Evolutionary conservation across 75 land plant genomes (phyloP), one percentile per base, ranked within the genome.

Genomic region (Sequoiadendron giganteum): DNA sequence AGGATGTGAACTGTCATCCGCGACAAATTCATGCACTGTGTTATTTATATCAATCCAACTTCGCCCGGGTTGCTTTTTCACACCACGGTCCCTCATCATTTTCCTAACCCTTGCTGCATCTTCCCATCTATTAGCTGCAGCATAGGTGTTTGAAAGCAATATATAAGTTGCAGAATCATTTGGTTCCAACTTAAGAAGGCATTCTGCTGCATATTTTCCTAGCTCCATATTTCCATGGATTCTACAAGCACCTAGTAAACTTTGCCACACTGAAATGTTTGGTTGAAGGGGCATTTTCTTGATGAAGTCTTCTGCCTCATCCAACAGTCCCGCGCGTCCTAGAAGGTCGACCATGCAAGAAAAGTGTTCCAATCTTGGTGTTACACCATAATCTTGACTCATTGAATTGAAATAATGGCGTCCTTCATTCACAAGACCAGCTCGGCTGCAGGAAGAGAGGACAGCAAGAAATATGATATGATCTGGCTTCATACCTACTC

Each of bases 81-180:
- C 55, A 11, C 55, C 55, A 13, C 55, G 14, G 55, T 52, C 55
- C 19, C 38, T 54, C 85, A 84, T 86, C 87, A 61, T 58, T 70
- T 65, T 38, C 76, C 77, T 58, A 21, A 86, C n/a, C 87, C 47
- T 70, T 38, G 48, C 42, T 21, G 40, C 36, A 38, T 86, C 87
- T 4, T 86, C 77, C 77, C 43, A 70, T 77, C 72, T 86, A 18
- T 73, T n/a, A 68, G 83, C 87, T 65, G 40, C 32, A 1, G 86
- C 65, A 84, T 89, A 90, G 52, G 88, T 84, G 38, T 84, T 89
- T 15, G 90, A 84, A 49, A 90, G 77, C 43, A 75, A 76, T 68
- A 89, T 87, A 72, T 86, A 70, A 25, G 77, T 36, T 78, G 80
- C n/a, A 25, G 77, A 21, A 5, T 40, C 34, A 39, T 58, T 34